Evolutionary conservation across 352 stramenopile species (phyloP).

Genomic region (Achlya hypogyna): DNA sequence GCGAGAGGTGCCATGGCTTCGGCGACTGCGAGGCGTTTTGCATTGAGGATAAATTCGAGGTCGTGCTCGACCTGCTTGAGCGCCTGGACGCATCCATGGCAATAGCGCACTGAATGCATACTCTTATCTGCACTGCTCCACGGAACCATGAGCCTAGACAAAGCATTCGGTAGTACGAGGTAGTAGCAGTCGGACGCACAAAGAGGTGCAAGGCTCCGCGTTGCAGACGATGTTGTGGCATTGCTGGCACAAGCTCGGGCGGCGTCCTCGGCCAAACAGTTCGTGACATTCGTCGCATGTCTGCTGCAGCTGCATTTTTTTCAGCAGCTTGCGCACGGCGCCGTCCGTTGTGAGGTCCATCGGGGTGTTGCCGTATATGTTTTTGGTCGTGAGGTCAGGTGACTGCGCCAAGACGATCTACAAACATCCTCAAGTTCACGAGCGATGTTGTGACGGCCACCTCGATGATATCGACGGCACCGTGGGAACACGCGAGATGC

Average conservation of each 20-base stretch:
- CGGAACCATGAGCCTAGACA: constrained; percentile 13
- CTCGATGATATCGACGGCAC: constrained; percentile 52
- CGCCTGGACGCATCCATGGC: constrained; percentile 61
- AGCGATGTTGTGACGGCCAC: background rate
- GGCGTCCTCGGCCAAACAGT: constrained; percentile 48
- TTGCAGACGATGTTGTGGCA: constrained; percentile 75
- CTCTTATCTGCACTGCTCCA: background rate
- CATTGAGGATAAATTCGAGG: constrained; percentile 43
- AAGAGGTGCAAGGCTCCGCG: constrained; percentile 49
- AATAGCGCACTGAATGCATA: constrained; percentile 41
- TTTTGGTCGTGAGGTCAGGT: constrained; percentile 41
- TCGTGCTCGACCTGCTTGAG: constrained; percentile 64
- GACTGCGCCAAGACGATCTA: constrained; percentile 57
- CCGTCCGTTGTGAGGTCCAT: constrained; percentile 59
- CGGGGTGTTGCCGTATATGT: constrained; percentile 66
- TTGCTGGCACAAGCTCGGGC: constrained; percentile 65
- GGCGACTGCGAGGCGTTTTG: constrained; percentile 33
- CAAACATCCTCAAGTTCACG: constrained; percentile 4
- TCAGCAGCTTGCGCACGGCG: constrained; percentile 47
- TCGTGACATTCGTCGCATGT: constrained; percentile 74
- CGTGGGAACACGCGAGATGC: constrained; percentile 63
- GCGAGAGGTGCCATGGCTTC: background rate
- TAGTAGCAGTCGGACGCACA: background rate
- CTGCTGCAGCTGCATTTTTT: constrained; percentile 48
- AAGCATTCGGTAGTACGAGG: too few relatives aligned